These are phyloP conservation scores for Hysterium pulicare DNA, from an alignment of 2,329 filamentous ascomycete species.

Conservation along the genomic window DNA sequence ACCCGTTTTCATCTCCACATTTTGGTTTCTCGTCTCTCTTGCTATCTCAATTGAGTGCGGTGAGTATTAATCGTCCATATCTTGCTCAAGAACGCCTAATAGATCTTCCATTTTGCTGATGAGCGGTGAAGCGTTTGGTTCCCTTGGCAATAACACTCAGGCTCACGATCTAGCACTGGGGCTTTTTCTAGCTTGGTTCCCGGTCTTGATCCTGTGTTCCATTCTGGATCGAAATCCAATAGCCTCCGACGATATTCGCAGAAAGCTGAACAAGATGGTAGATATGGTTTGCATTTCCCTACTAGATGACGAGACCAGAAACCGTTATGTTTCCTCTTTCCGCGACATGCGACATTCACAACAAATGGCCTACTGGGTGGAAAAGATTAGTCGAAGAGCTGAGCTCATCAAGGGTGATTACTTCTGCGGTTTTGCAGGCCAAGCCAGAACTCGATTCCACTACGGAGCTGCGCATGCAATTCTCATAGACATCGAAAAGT, in stretches of 20 bases:
- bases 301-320: constrained; percentile 21
- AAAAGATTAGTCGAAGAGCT: constrained; percentile 18
- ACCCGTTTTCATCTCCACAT: constrained; percentile 40
- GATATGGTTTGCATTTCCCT: constrained; percentile 35
- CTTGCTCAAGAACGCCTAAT: not conserved
- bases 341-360: constrained; percentile 16
- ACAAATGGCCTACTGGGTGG: constrained; percentile 21
- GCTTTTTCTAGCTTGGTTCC: constrained; percentile 45
- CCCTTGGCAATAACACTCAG: constrained; percentile 38
- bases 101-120: too few species aligned
- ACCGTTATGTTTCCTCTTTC: constrained; percentile 28
- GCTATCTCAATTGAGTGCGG: constrained; percentile 33
- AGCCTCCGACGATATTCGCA: constrained; percentile 38
- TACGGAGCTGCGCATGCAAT: constrained; percentile 44
- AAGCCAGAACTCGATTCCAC: constrained; percentile 34
- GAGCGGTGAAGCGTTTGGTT: constrained; percentile 34
- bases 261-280: constrained; percentile 40
- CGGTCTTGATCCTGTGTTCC: constrained; percentile 42
- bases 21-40: constrained; percentile 43
- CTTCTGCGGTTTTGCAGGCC: constrained; percentile 41
- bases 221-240: constrained; percentile 48
- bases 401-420: constrained; percentile 26
- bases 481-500: constrained; percentile 40
- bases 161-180: constrained; percentile 47
- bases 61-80: not conserved